Base-by-base conservation (phyloP, 768 basidiomycete genomes). In the Tylopilus felleus region DNA sequence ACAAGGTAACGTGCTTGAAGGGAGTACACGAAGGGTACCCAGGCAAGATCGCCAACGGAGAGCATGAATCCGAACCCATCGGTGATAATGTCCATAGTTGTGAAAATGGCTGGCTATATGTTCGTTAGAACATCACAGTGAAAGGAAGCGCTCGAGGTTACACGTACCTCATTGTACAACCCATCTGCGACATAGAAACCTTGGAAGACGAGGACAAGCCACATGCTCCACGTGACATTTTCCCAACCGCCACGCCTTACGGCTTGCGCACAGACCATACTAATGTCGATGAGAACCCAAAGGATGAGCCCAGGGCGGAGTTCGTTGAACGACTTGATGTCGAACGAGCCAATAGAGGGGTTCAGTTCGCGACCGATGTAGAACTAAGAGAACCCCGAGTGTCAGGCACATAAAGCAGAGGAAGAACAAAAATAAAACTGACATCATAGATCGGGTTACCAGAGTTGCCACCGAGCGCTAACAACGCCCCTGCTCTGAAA, bases 1-100 rank as follows among this genome's bases (percentile, higher is more conserved):
- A 86, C 96, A 56, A 99, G 85, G 72, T 90, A 99, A 47, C 94
- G 88, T 1, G 95, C 91, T 74, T 98, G 95, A 14, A 98, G 83
- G 28, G 85, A 85, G 73, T 98, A 99, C 16, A 84, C 86, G 72
- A 98, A 96, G 12, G 96, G 96, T 12, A 99, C 91, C 89, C 92
- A 98, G 19, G 85, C 73, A 27, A 98, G 81, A 65, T 98, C 93
- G 39, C 97, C 96, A 44, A 96, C 81, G 5, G 93, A 74, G 27
- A 99, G 86, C 97, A 99, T 99, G 80, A 94, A 98, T 8, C 97
- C 97, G 64, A 98, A 98, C 12, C 97, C 97, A 63, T 99, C 97
- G 12, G 90, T 90, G 4, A 88, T 95, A 66, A 99, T 95, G 65
- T 99, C 97, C 91, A 99, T 99, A 4, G 89, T 93, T 1, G 92